Percentiles rank a stretch among this genome's conserved stretches.
Conservation (phyloP, 305 asterid species). For the Plantago coronopus region DNA sequence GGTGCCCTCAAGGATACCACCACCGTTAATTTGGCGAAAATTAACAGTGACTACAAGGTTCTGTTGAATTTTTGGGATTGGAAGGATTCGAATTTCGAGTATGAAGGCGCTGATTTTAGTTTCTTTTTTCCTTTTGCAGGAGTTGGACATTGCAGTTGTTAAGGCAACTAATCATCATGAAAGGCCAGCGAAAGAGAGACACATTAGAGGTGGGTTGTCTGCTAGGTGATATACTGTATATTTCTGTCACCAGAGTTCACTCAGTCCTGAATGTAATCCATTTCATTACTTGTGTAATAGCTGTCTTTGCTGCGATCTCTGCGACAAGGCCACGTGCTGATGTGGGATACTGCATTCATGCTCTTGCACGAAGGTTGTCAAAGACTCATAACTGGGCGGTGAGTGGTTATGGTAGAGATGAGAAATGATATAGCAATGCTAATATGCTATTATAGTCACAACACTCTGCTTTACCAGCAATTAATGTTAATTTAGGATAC, state of each 20-base stretch:
- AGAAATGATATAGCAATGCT: constrained; percentile 4
- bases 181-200: constrained; percentile 92
- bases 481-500: neutral
- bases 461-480: neutral
- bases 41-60: constrained; percentile 94
- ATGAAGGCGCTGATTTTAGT: constrained; percentile 7
- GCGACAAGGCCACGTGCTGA: constrained; percentile 98
- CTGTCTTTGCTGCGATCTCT: constrained; percentile 80
- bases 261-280: no score
- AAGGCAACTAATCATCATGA: constrained; percentile 97
- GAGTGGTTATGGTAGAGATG: constrained; percentile 25
- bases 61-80: constrained; percentile 3
- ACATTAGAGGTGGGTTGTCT: constrained; percentile 60
- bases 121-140: constrained; percentile 38
- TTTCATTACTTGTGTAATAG: constrained; percentile 35
- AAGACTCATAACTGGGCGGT: constrained; percentile 99
- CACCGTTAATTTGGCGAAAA: constrained; percentile 92
- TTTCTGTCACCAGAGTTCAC: neutral
- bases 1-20: constrained; percentile 96
- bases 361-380: constrained; percentile 84
- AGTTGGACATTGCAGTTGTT: constrained; percentile 92
- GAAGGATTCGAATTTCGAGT: constrained; percentile 6
- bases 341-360: constrained; percentile 96
- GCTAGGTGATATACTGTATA: neutral
- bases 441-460: neutral